Evolutionary conservation across 345 rosid species (phyloP).

Genomic region (Fremontodendron californicum): DNA sequence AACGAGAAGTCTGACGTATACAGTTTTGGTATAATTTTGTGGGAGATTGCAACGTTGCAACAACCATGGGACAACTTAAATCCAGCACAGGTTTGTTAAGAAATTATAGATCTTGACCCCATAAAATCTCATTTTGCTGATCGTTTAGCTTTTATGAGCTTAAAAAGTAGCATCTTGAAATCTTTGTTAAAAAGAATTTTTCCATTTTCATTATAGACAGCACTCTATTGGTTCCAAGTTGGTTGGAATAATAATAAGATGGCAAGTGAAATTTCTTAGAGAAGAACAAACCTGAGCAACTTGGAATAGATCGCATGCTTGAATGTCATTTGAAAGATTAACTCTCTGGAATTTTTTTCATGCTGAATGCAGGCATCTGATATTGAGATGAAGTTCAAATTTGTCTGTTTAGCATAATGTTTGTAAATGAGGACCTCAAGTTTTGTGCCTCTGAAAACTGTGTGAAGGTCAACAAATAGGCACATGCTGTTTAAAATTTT

Average conservation of each 20-base stretch:
- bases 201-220: not conserved
- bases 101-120: not conserved
- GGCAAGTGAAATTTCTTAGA: not conserved
- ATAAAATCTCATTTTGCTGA: not conserved
- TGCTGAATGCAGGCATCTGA: not conserved
- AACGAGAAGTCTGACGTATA: constrained; percentile 94
- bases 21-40: constrained; percentile 94
- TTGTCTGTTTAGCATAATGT: not conserved
- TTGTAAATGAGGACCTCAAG: not conserved
- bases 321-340: not conserved
- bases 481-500: not conserved
- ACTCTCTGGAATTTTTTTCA: no score
- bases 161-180: not conserved
- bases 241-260: not conserved
- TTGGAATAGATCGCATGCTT: not conserved
- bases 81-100: constrained; percentile 84
- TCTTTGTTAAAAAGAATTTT: not conserved
- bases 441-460: no score
- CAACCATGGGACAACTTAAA: constrained; percentile 96
- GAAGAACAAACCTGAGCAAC: not conserved
- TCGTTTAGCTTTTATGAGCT: not conserved
- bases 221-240: not conserved
- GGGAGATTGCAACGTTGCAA: constrained; percentile 96
- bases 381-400: not conserved
- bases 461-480: not conserved